Base-by-base conservation (phyloP, 148 eudicot species). In the Fagopyrum esculentum region DNA sequence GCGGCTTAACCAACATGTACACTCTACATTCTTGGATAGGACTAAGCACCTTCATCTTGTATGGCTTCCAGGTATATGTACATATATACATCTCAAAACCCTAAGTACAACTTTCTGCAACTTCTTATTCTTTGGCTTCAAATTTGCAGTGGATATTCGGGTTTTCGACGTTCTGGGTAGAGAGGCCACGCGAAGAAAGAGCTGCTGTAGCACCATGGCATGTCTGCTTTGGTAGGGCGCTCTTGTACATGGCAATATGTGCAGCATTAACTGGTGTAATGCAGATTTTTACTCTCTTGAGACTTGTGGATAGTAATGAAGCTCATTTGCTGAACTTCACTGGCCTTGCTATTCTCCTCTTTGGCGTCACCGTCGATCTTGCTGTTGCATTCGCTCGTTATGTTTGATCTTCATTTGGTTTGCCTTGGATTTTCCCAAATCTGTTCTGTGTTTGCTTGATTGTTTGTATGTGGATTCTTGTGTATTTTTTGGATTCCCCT, bases 1-100 rank as follows among this genome's bases (percentile, higher is more conserved):
- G 11, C 8, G 26, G 75, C 10, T 9, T 85, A 9, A 73, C 77
- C 26, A 76, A 91, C 73, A 82, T 93, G 97, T 81, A 82, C 52
- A 86, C 81, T 78, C 78, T 93, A 75, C 97, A 93, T 74, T 91
- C 98, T 4, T 93, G 98, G 98, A 86, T 93, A 2, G 98, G 98
- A 57, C 87, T 93, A 52, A 61, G 72, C 77, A 89, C 98, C 54
- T 84, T 93, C 83, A 84, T 85, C 80, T 71, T 89, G 29, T 93
- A 82, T 69, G 86, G 88, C n/a, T 45, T 91, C 45, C 98, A 93
- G 91, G 98, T 90, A 85, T 61, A 3, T n/a, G n/a, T n/a, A n/a
- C n/a, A n/a, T n/a, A n/a, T n/a, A n/a, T n/a, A n/a, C n/a, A n/a
- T n/a, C n/a, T n/a, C 12, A 26, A 59, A 61, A 61, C 4, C 15